These are phyloP conservation scores for Vinca major DNA, from an alignment of 305 asterid species.

Conservation along the genomic window DNA sequence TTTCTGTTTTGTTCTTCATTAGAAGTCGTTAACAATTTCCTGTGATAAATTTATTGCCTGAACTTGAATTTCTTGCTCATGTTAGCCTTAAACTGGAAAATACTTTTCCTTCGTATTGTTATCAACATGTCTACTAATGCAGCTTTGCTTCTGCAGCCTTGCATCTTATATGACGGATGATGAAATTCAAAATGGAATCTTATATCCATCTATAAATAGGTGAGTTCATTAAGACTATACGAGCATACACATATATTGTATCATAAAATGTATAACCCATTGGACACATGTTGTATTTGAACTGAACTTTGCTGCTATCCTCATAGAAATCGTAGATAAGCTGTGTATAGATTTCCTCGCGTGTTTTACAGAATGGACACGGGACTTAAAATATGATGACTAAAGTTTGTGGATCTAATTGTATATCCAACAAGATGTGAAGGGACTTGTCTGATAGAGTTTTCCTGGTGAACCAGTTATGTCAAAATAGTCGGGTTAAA, in stretches of 20 bases:
- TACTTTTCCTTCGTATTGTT: neutral
- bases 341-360: neutral
- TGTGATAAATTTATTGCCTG: neutral
- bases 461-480: neutral
- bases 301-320: neutral
- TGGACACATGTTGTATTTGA: neutral
- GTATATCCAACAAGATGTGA: neutral
- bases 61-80: neutral
- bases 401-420: neutral
- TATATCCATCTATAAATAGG: conserved; percentile 89
- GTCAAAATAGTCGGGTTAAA: neutral
- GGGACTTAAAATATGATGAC: neutral
- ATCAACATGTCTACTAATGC: conserved; percentile 9
- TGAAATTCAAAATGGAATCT: conserved; percentile 66
- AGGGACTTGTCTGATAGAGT: neutral
- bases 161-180: conserved; percentile 87
- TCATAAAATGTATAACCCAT: neutral
- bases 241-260: neutral
- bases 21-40: neutral
- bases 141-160: conserved; percentile 54
- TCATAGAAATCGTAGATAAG: neutral
- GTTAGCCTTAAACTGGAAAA: neutral
- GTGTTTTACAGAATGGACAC: neutral
- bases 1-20: neutral
- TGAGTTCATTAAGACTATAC: conserved; percentile 16